Evolutionary conservation across 345 rosid species (phyloP), one percentile per base, ranked within the genome.

Genomic region (Euphorbia pulcherrima): DNA sequence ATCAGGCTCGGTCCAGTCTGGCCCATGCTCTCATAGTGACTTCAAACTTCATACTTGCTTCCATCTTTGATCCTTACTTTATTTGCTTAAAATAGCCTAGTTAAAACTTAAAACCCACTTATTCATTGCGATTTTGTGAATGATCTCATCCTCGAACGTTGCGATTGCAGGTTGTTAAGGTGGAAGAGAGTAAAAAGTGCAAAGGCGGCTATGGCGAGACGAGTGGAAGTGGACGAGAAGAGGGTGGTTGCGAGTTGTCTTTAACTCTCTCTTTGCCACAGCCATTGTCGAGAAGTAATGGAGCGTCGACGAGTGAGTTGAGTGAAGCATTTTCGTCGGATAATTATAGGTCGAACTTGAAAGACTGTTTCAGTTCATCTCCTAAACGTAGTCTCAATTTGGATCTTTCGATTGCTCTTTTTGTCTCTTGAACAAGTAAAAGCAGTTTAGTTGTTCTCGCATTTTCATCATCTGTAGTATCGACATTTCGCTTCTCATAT

Each of bases 391-490:
- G 71, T 51, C 69, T 87, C 8, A 86, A 87, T 66, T 77, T 91
- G 30, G 92, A 89, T 50, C 83, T 92, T 0, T 87, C 96, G 6
- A 84, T n/a, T n/a, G n/a, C n/a, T n/a, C n/a, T n/a, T n/a, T n/a
- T n/a, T n/a, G n/a, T n/a, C n/a, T n/a, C n/a, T n/a, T n/a, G n/a
- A n/a, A n/a, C n/a, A n/a, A n/a, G n/a, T n/a, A n/a, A n/a, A n/a
- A n/a, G n/a, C n/a, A n/a, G n/a, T n/a, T n/a, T n/a, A n/a, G n/a
- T n/a, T n/a, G n/a, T n/a, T n/a, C n/a, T n/a, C n/a, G n/a, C n/a
- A n/a, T n/a, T n/a, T n/a, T n/a, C n/a, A n/a, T n/a, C n/a, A n/a
- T n/a, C n/a, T n/a, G n/a, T n/a, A n/a, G n/a, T n/a, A n/a, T n/a
- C n/a, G n/a, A n/a, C n/a, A n/a, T n/a, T n/a, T n/a, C n/a, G n/a